Evolutionary conservation across 2,329 filamentous ascomycete species (phyloP).

Genomic region (Fusarium sp.): DNA sequence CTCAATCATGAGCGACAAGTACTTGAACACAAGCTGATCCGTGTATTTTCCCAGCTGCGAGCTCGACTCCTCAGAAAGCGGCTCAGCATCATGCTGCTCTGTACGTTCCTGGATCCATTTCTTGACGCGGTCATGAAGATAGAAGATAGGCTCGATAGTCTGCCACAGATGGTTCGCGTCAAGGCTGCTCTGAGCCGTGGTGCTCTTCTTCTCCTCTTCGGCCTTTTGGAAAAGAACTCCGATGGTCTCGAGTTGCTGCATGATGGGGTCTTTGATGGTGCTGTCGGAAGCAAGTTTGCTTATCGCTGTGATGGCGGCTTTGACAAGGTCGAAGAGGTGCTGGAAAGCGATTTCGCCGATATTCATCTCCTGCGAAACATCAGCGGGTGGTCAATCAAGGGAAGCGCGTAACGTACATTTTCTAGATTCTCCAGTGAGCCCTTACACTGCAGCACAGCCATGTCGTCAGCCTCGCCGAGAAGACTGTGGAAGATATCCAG

Average conservation of each 20-base stretch:
- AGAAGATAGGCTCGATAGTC: constrained; percentile 83
- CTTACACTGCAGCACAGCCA: constrained; percentile 62
- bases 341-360: constrained; percentile 58
- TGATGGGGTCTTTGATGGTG: constrained; percentile 37
- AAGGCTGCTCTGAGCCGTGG: constrained; percentile 21
- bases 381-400: constrained; percentile 1
- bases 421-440: constrained; percentile 78
- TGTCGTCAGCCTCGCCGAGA: constrained; percentile 63
- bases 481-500: constrained; percentile 80
- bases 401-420: constrained; percentile 40
- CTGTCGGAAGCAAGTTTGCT: constrained; percentile 42
- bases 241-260: constrained; percentile 47
- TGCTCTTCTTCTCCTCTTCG: constrained; percentile 35
- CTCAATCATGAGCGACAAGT: constrained; percentile 87
- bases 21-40: constrained; percentile 87
- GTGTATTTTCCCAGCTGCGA: constrained; percentile 73
- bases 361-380: constrained; percentile 70
- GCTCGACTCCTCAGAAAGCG: constrained; percentile 32
- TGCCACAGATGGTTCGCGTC: constrained; percentile 73
- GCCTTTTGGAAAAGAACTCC: constrained; percentile 47
- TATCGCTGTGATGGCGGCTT: constrained; percentile 44
- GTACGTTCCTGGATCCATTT: constrained; percentile 78
- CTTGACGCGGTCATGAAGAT: constrained; percentile 61
- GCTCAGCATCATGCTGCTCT: constrained; percentile 34
- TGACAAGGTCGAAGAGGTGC: constrained; percentile 48